A percentile compares a stretch with the other conserved stretches of the same genome.
These are phyloP conservation scores for Zygosaccharomyces bisporus DNA, from an alignment of 805 yeast species.

Conservation along the genomic window DNA sequence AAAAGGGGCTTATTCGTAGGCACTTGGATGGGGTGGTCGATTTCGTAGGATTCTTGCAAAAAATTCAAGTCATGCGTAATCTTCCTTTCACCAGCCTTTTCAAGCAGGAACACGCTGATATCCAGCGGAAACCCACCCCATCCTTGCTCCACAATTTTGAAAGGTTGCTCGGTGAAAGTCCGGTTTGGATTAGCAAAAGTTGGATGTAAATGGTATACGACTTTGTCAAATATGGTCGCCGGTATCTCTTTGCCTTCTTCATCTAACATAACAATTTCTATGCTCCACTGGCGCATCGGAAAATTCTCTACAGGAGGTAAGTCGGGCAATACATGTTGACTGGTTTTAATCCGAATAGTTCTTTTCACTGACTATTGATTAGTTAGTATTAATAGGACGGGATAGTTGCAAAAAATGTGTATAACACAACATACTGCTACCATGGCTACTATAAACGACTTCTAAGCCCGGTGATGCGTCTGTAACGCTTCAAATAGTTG, in stretches of 20 bases:
- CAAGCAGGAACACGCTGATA: slow-evolving; percentile 69
- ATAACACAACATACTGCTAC: slow-evolving; percentile 24
- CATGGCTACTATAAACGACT: slow-evolving; percentile 15
- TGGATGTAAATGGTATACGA: slow-evolving; percentile 90
- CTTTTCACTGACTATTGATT: slow-evolving; percentile 55
- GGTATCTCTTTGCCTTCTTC: slow-evolving; percentile 79
- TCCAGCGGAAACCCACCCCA: slow-evolving; percentile 98
- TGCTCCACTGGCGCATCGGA: slow-evolving; percentile 93
- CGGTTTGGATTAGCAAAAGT: slow-evolving; percentile 89
- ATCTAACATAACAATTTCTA: slow-evolving; percentile 70
- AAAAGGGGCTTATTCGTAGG: slow-evolving; percentile 74
- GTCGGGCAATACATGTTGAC: slow-evolving; percentile 76
- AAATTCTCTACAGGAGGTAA: slow-evolving; percentile 83
- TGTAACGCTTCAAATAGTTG: not conserved
- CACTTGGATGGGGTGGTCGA: slow-evolving; percentile 71
- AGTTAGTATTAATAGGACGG: slow-evolving; percentile 11
- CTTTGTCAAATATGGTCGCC: slow-evolving; percentile 85
- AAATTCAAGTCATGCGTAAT: slow-evolving; percentile 88
- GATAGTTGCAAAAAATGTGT: not conserved
- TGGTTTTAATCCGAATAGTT: slow-evolving; percentile 82
- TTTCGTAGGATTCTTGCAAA: slow-evolving; percentile 65
- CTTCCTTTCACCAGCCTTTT: slow-evolving; percentile 84
- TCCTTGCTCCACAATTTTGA: slow-evolving; percentile 85
- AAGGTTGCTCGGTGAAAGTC: slow-evolving; percentile 76
- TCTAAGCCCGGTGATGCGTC: not conserved